Evolutionary conservation across 208 protist genomes (phyloP).

Genomic region (Acanthamoeba quina): DNA sequence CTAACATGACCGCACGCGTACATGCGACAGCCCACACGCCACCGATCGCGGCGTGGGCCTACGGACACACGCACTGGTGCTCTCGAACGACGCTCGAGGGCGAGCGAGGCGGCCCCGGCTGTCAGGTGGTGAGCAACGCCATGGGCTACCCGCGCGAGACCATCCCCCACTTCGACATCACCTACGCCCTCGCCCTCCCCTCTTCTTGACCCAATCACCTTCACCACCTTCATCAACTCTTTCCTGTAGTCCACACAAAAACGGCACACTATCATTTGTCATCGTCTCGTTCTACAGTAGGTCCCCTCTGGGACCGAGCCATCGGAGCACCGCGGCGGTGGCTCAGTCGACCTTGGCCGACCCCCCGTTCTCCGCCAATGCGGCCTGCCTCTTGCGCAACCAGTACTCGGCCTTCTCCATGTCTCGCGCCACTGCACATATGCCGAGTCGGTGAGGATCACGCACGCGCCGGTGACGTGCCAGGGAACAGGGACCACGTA

Average conservation of each 20-base stretch:
- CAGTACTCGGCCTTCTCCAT: neutral
- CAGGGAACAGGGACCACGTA: neutral
- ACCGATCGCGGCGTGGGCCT: constrained; percentile 52
- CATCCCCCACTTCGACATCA: constrained; percentile 2
- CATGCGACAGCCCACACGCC: neutral
- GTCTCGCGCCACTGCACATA: neutral
- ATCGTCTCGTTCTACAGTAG: too few relatives aligned
- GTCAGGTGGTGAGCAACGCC: constrained; percentile 55
- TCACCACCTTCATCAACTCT: neutral
- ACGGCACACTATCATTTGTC: too few relatives aligned
- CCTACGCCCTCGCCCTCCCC: constrained; percentile 8
- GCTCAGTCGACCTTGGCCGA: too few relatives aligned
- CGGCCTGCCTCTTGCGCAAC: too few relatives aligned
- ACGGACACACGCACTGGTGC: constrained; percentile 62
- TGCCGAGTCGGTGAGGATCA: neutral
- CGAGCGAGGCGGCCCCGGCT: neutral
- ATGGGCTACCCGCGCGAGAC: constrained; percentile 52
- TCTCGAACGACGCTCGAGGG: neutral
- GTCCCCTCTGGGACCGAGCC: too few relatives aligned
- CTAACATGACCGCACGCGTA: too few relatives aligned
- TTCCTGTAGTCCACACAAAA: neutral
- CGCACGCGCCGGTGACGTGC: neutral
- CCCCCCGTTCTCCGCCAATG: too few relatives aligned
- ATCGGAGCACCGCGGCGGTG: too few relatives aligned
- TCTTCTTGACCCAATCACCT: neutral